Percentiles rank a stretch among this genome's conserved stretches.
These are phyloP conservation scores for Russula virescens DNA, from an alignment of 768 basidiomycete genomes.

Conservation along the genomic window DNA sequence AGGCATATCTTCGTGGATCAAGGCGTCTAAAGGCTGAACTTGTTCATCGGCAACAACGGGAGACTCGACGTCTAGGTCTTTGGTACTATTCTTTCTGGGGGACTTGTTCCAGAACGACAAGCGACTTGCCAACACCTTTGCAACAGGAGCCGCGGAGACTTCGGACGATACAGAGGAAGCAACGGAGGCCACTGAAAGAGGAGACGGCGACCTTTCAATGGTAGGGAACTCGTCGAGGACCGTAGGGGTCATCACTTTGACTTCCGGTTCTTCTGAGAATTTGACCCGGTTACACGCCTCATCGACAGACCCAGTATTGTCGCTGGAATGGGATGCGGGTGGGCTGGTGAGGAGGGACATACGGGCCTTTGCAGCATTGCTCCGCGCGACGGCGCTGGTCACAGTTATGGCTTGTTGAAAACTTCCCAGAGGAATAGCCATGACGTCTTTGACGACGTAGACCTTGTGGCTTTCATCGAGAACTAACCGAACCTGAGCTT, in stretches of 20 bases:
- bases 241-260: constrained; percentile 41
- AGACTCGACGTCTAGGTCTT: background rate
- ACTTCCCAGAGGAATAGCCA: constrained; percentile 65
- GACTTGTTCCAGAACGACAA: constrained; percentile 72
- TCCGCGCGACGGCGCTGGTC: constrained; percentile 48
- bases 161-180: constrained; percentile 53
- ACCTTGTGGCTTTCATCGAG: constrained; percentile 56
- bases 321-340: background rate
- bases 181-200: constrained; percentile 36
- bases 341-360: constrained; percentile 39
- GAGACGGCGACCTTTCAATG: constrained; percentile 25
- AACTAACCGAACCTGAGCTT: constrained; percentile 38
- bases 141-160: constrained; percentile 41
- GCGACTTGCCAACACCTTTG: constrained; percentile 56
- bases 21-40: constrained; percentile 18
- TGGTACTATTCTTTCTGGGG: constrained; percentile 34
- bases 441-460: constrained; percentile 62
- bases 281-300: constrained; percentile 40
- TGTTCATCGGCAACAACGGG: constrained; percentile 20
- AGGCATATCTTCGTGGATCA: constrained; percentile 23
- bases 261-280: constrained; percentile 44
- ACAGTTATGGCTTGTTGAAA: constrained; percentile 48
- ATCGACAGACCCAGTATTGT: constrained; percentile 15
- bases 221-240: constrained; percentile 24
- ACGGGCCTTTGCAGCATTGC: constrained; percentile 40